Percentiles rank a stretch among this genome's conserved stretches.
phyloP scores from a whole-genome alignment of 306 rosid species.

The Fragaria vesca region DNA sequence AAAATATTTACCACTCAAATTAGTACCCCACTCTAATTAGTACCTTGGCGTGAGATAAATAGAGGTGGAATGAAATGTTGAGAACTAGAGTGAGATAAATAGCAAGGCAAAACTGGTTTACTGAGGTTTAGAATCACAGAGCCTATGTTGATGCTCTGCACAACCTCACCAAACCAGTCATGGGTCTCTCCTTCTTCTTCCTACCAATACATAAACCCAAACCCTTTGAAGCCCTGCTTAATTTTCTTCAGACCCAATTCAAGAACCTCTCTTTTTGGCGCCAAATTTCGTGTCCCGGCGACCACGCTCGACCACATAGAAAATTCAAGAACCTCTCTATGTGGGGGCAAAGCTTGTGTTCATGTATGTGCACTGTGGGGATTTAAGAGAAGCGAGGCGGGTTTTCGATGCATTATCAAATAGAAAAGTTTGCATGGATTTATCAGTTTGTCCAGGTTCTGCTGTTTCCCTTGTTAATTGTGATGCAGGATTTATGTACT shows the following conservation, averaged over 20 bases:
- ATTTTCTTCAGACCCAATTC: slow-evolving; percentile 36
- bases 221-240: slow-evolving; percentile 17
- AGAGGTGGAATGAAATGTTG: too few relatives aligned
- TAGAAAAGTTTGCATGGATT: slow-evolving; percentile 38
- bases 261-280: slow-evolving; percentile 24
- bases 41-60: too few relatives aligned
- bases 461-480: too few relatives aligned
- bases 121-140: background rate
- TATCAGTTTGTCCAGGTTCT: too few relatives aligned
- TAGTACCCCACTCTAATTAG: too few relatives aligned
- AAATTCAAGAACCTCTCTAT: background rate
- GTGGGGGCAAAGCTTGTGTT: slow-evolving; percentile 67
- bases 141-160: slow-evolving; percentile 35
- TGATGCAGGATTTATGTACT: too few relatives aligned
- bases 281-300: slow-evolving; percentile 14
- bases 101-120: background rate
- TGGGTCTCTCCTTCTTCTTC: slow-evolving; percentile 12
- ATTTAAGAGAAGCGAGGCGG: slow-evolving; percentile 48
- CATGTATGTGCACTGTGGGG: slow-evolving; percentile 66
- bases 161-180: slow-evolving; percentile 30
- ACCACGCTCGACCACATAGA: slow-evolving; percentile 13
- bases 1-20: too few relatives aligned
- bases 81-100: too few relatives aligned
- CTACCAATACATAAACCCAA: slow-evolving; percentile 10
- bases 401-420: slow-evolving; percentile 47